Percentiles rank a stretch among this genome's conserved stretches.
phyloP scores from a whole-genome alignment of 1,139 yeast species.

The Pneumocystis canis region DNA sequence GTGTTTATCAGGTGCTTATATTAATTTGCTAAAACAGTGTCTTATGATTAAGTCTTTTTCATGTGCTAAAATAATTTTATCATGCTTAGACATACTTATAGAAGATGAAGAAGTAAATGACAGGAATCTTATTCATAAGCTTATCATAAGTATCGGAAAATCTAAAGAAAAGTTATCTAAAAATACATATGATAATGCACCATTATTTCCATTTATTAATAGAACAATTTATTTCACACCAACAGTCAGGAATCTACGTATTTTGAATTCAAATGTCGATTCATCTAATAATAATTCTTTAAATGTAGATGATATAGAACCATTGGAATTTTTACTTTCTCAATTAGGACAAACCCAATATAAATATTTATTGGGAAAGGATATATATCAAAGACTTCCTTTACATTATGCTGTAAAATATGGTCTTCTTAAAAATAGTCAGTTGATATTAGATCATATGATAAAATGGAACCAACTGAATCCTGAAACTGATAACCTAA shows the following conservation, averaged over 20 bases:
- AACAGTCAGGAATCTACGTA: conserved; percentile 36
- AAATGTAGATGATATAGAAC: conserved; percentile 39
- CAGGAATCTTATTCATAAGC: conserved; percentile 73
- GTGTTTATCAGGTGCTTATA: neutral
- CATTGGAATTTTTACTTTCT: conserved; percentile 39
- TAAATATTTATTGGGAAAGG: conserved; percentile 45
- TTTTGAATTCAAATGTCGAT: conserved; percentile 29
- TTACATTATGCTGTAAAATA: conserved; percentile 82
- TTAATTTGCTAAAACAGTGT: neutral
- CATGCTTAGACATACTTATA: conserved; percentile 35
- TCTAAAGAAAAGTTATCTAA: neutral
- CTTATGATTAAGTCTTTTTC: conserved; percentile 21
- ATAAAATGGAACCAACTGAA: conserved; percentile 32
- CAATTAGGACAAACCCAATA: conserved; percentile 40
- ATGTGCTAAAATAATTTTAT: conserved; percentile 34
- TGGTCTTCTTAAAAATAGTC: conserved; percentile 55
- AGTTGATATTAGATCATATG: conserved; percentile 39
- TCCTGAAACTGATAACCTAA: conserved; percentile 40
- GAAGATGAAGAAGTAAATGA: conserved; percentile 50
- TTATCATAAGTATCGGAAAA: conserved; percentile 33
- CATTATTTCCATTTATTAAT: conserved; percentile 14
- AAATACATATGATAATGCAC: neutral
- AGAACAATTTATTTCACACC: conserved; percentile 28
- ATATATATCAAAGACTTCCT: conserved; percentile 69
- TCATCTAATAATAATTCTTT: conserved; percentile 56